A percentile compares a stretch with the other conserved stretches of the same genome.
Conservation (phyloP, 2,329 filamentous ascomycete genomes). For the Chrysoporthe austroafricana region DNA sequence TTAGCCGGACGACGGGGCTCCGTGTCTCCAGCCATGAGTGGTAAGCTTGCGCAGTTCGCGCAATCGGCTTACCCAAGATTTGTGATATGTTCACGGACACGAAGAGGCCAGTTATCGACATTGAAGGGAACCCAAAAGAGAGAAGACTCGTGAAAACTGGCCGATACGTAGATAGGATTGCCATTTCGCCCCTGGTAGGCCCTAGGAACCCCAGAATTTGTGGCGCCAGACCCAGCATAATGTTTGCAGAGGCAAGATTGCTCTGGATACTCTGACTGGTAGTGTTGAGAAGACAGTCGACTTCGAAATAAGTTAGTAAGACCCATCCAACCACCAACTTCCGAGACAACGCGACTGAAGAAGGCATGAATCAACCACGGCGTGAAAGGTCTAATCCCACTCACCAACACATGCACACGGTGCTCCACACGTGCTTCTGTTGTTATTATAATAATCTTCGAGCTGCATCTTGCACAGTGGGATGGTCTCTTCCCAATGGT, state of each 20-base stretch:
- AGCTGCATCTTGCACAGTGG: background rate
- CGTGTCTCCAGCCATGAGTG: background rate
- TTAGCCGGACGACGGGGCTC: background rate
- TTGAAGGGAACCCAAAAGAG: constrained; percentile 14
- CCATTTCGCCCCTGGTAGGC: constrained; percentile 12
- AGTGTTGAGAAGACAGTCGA: constrained; percentile 11
- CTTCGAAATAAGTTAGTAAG: background rate
- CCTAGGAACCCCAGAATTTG: constrained; percentile 10
- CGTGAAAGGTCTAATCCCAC: background rate
- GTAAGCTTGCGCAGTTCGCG: background rate
- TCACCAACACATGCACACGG: constrained; percentile 10
- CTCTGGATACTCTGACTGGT: constrained; percentile 3
- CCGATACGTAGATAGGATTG: constrained; percentile 1
- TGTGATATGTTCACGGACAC: background rate
- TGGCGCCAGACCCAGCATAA: constrained; percentile 8
- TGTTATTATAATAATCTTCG: background rate
- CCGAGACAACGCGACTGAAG: too few relatives aligned
- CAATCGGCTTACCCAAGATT: background rate
- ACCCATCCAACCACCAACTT: too few relatives aligned
- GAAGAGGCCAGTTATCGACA: constrained; percentile 1
- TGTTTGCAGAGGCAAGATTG: constrained; percentile 15
- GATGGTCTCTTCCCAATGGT: background rate
- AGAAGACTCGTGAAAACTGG: constrained; percentile 1
- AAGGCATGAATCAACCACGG: too few relatives aligned
- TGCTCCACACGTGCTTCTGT: background rate